Base-by-base conservation (phyloP, 495 filamentous ascomycete species). In the Aspergillus homomorphus region DNA sequence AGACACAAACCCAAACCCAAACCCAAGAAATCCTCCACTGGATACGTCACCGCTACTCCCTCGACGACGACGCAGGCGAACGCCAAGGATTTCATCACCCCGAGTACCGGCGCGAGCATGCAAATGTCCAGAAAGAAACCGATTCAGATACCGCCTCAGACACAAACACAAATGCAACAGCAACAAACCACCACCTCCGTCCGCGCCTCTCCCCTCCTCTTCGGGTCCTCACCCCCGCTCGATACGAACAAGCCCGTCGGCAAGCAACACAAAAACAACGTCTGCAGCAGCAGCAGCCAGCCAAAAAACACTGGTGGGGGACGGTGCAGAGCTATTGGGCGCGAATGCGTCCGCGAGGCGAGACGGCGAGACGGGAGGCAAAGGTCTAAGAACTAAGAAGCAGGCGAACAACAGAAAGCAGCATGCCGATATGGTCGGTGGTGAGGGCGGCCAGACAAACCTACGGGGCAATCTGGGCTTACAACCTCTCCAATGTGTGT, bases 151-250 rank as follows among this genome's bases (percentile, higher is more conserved):
- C 33, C 33, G 15, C 8, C 5, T 12, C 33, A 5, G 15, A 7
- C 26, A 3, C 26, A 3, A 28, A 28, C 26, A 28, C 26, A 28
- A 9, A 28, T 9, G n/a, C 26, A 9, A 28, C 26, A 28, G 26
- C 3, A 3, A 28, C 26, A 28, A 4, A 9, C 26, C 26, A 28
- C 26, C 26, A 9, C 12, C 51, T 4, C 9, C 48, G 9, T 24
- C 50, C 14, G 22, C 50, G 46, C 20, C 45, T 54, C 23, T 52
- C 54, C 23, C 54, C 63, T 18, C 65, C 65, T 2, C 51, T 48
- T 0, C 54, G 60, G 1, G 60, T 64, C 42, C 45, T 67, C 23
- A 67, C 65, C 1, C 65, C 65, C 12, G 49, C 51, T 7, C 54
- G 58, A 5, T 64, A 67, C 43, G 52, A 54, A 45, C 48, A 62